Evolutionary conservation across 1,284 basidiomycete species (phyloP).

Genomic region (Somion occarium): DNA sequence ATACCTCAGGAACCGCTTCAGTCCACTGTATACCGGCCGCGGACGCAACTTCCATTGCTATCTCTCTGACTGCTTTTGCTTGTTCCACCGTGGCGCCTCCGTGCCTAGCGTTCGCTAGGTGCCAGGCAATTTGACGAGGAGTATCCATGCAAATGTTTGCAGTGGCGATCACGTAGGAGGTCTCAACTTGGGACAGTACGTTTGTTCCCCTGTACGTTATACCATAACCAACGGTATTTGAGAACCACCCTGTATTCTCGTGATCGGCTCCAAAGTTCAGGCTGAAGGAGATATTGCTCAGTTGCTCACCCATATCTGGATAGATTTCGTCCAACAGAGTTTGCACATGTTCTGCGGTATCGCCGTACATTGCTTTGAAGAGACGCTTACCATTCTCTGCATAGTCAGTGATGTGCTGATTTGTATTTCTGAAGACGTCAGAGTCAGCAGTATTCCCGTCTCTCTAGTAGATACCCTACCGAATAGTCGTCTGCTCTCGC

Average conservation of each 20-base stretch:
- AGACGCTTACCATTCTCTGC: constrained; percentile 36
- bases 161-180: constrained; percentile 44
- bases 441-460: neutral
- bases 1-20: constrained; percentile 11
- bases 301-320: constrained; percentile 48
- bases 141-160: constrained; percentile 47
- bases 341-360: constrained; percentile 40
- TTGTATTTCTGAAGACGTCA: constrained; percentile 24
- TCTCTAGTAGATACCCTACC: constrained; percentile 18
- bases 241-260: constrained; percentile 40
- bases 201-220: constrained; percentile 40
- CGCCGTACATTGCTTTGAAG: constrained; percentile 46
- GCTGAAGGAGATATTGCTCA: neutral
- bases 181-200: constrained; percentile 38
- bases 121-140: constrained; percentile 51
- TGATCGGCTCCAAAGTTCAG: neutral
- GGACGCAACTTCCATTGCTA: constrained; percentile 26
- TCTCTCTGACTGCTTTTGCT: constrained; percentile 27
- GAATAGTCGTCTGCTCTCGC: constrained; percentile 24
- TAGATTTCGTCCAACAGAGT: constrained; percentile 40
- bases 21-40: constrained; percentile 13
- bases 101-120: constrained; percentile 39
- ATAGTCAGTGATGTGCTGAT: constrained; percentile 34
- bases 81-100: constrained; percentile 29
- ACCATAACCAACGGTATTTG: constrained; percentile 47